Evolutionary conservation across 225 moss, liverwort and hornwort genomes (phyloP), one percentile per base, ranked within the genome.

Genomic region (Asterella californica): DNA sequence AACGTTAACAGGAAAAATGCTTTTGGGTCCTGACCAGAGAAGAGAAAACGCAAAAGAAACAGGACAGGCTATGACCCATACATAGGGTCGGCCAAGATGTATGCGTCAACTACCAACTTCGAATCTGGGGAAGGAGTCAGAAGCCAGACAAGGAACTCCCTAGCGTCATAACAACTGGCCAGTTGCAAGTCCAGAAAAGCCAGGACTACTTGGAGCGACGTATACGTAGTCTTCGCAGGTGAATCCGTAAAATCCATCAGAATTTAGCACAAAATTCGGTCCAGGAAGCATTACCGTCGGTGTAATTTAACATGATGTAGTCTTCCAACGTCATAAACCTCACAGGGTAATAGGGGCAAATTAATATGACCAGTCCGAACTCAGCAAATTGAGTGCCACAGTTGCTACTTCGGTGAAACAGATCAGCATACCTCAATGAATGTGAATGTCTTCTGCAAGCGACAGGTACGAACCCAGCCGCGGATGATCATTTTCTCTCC

Each of bases 381-480:
- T 57, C 19, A 21, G 2, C 17, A 24, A 21, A 21, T 24, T 57
- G 14, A 24, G 57, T 24, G 5, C 32, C 10, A 30, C 32, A 34
- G 67, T 11, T 36, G 34, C 34, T 2, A 65, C 32, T 29, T 30
- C 30, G 14, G 27, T 61, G 17, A 47, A 11, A 27, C 10, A 6
- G 47, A 34, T 55, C 37, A 34, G 10, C 54, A 45, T 59, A 93
- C 96, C 97, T 97, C 94, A 60, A 97, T 86, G 75, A 97, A 94
- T 50, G 97, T 88, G 85, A 94, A 97, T 1, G 91, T 89, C 79
- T 94, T 97, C 82, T 97, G 94, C 77, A 87, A 63, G 32, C 97
- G 92, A 77, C 94, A 94, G 38, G 97, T 97, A 68, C 97, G 93
- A 29, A 97, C 97, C 94, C 94, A 97, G n/a, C 97, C 94, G 22